Conservation (phyloP, 176 grass and related monocot species). For the Eragrostis nindensis region DNA sequence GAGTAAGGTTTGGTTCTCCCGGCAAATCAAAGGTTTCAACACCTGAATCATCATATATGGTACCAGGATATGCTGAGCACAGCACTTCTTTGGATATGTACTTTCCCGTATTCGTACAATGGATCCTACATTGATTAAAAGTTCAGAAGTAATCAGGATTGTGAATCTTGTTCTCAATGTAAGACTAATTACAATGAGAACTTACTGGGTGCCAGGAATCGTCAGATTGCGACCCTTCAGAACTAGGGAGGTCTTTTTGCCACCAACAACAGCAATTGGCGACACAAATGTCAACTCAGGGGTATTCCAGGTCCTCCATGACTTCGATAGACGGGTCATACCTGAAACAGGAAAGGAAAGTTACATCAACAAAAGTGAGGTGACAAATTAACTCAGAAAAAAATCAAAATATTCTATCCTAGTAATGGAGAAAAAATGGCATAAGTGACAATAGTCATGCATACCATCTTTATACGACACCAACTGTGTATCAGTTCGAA, state of each 20-base stretch:
- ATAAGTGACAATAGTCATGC: not conserved
- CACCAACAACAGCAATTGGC: slow-evolving; percentile 88
- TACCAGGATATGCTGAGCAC: slow-evolving; percentile 87
- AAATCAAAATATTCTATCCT: not conserved
- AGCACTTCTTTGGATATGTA: slow-evolving; percentile 92
- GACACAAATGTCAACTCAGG: slow-evolving; percentile 90
- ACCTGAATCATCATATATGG: slow-evolving; percentile 98
- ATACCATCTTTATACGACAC: slow-evolving; percentile 95
- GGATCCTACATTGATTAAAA: slow-evolving; percentile 67
- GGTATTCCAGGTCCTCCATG: slow-evolving; percentile 95
- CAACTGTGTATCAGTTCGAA: slow-evolving; percentile 81
- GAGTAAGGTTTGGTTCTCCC: slow-evolving; percentile 58
- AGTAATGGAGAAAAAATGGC: not conserved
- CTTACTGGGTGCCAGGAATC: slow-evolving; percentile 94
- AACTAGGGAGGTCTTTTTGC: slow-evolving; percentile 68
- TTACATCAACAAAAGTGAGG: slow-evolving; percentile 30
- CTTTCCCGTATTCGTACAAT: slow-evolving; percentile 85
- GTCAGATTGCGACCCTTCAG: slow-evolving; percentile 94
- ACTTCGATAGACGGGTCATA: slow-evolving; percentile 76
- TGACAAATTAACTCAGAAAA: not conserved
- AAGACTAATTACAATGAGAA: slow-evolving; percentile 18
- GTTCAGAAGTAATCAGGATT: slow-evolving; percentile 10
- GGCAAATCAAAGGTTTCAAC: slow-evolving; percentile 88
- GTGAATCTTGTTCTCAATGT: not conserved
- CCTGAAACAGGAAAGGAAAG: slow-evolving; percentile 52